Evolutionary conservation across 805 yeast species (phyloP), one percentile per base, ranked within the genome.

Genomic region (Middelhovenomyces tepae): DNA sequence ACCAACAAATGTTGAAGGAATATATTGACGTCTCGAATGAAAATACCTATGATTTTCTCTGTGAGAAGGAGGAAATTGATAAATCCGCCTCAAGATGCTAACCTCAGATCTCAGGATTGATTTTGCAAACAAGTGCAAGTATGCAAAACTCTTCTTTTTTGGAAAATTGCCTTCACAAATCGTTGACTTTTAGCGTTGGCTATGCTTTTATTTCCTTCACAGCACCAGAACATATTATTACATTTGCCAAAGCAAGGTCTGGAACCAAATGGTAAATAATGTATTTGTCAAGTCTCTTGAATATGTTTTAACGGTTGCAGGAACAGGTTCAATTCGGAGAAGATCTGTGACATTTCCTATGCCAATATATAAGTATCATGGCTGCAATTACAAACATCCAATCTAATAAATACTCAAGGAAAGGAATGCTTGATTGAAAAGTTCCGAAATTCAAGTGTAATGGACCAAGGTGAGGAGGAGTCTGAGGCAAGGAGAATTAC

Each of bases 171-270:
- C 2, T 19, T 14, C 10, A 27, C 32, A 16, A 32, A 16, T 15
- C 5, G 27, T 7, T 16, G 18, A 16, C 8, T 22, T 16, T 22
- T 17, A 50, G 54, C 38, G 75, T 69, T 19, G 76, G 76, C 4
- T 70, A 70, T 50, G 76, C 75, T 4, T 70, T 70, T 45, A 61
- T 70, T 21, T 65, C 71, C 6, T 70, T 70, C 43, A 62, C 56
- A 14, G 47, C 56, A 18, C 67, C 75, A 5, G 50, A 53, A 32
- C 57, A 62, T 27, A 67, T 71, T 18, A 57, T 66, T 23, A 53
- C 57, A 7, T 67, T 71, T 44, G 71, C 70, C 28, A 46, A 52
- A 24, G 63, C 60, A 2, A 52, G 73, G 17, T 59, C 61, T 4
- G 74, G 73, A 4, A 63, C 63, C 32, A 63, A 57, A 43, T 71